These are phyloP conservation scores for Suillus tomentosus DNA, from an alignment of 768 basidiomycete species.

Conservation along the genomic window DNA sequence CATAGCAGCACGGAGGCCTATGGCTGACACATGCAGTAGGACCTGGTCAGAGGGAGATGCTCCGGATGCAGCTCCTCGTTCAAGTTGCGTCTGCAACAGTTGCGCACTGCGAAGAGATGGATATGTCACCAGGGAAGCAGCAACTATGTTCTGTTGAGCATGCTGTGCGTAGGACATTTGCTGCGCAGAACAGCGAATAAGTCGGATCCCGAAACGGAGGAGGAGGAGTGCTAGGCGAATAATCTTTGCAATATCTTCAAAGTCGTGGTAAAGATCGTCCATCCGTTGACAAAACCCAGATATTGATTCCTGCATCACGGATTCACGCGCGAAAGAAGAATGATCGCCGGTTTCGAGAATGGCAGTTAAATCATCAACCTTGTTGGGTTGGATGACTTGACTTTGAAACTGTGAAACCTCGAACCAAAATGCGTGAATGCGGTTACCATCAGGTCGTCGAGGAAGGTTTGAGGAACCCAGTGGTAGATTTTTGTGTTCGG, in stretches of 20 bases:
- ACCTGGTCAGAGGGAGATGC: conserved; percentile 43
- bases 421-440: conserved; percentile 67
- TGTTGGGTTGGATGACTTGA: conserved; percentile 52
- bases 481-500: conserved; percentile 30
- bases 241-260: conserved; percentile 68
- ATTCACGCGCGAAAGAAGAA: conserved; percentile 55
- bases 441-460: conserved; percentile 43
- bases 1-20: conserved; percentile 32
- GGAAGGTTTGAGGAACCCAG: conserved; percentile 32
- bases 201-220: conserved; percentile 71
- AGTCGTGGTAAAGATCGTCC: conserved; percentile 64
- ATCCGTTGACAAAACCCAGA: conserved; percentile 77
- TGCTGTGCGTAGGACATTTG: conserved; percentile 15
- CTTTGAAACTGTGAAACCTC: conserved; percentile 76
- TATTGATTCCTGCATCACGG: conserved; percentile 77
- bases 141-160: conserved; percentile 25
- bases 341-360: conserved; percentile 39
- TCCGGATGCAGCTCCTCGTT: conserved; percentile 27
- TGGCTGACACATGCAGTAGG: conserved; percentile 50
- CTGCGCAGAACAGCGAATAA: conserved; percentile 38
- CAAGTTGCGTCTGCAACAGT: conserved; percentile 32
- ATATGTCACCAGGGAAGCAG: conserved; percentile 48
- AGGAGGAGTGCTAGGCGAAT: conserved; percentile 67
- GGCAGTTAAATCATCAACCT: conserved; percentile 49
- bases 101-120: conserved; percentile 52